A percentile compares a stretch with the other conserved stretches of the same genome.
Conservation (phyloP, 2,329 filamentous ascomycete genomes). For the Pseudocercospora musae region DNA sequence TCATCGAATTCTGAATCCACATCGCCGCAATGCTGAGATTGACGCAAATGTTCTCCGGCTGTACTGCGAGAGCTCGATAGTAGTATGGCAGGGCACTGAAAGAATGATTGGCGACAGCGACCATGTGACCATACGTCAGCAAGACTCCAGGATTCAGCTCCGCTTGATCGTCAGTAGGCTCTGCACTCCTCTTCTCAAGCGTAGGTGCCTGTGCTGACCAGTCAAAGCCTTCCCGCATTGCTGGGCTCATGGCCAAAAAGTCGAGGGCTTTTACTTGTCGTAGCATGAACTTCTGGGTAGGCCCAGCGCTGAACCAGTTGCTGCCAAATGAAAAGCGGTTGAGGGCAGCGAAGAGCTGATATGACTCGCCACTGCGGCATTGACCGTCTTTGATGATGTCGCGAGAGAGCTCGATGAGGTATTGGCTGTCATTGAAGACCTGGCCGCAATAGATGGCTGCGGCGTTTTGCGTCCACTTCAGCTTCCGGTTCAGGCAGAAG, state of each 20-base stretch:
- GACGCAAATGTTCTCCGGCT: constrained; percentile 72
- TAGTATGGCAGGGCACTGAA: constrained; percentile 86
- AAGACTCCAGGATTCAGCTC: constrained; percentile 74
- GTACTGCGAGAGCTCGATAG: constrained; percentile 62
- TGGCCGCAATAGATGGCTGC: constrained; percentile 65
- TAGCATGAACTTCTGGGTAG: constrained; percentile 85
- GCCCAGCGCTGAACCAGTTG: constrained; percentile 74
- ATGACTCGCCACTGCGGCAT: constrained; percentile 70
- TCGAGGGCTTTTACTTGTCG: constrained; percentile 91
- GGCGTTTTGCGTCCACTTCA: constrained; percentile 30
- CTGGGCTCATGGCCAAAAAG: constrained; percentile 57
- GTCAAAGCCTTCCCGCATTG: constrained; percentile 45
- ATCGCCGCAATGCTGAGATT: constrained; percentile 77
- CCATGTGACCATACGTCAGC: constrained; percentile 76
- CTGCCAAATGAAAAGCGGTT: constrained; percentile 71
- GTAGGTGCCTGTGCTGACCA: constrained; percentile 41
- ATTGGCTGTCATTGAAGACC: constrained; percentile 71
- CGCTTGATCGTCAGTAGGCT: constrained; percentile 15
- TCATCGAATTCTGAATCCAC: constrained; percentile 85
- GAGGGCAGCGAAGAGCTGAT: constrained; percentile 77
- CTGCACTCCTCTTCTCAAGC: constrained; percentile 33
- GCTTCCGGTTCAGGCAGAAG: constrained; percentile 59
- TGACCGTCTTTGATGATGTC: constrained; percentile 77
- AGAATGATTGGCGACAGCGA: constrained; percentile 80
- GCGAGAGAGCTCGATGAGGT: constrained; percentile 69